Base-by-base conservation (phyloP, 768 basidiomycete species). In the Sarcomyxa edulis region DNA sequence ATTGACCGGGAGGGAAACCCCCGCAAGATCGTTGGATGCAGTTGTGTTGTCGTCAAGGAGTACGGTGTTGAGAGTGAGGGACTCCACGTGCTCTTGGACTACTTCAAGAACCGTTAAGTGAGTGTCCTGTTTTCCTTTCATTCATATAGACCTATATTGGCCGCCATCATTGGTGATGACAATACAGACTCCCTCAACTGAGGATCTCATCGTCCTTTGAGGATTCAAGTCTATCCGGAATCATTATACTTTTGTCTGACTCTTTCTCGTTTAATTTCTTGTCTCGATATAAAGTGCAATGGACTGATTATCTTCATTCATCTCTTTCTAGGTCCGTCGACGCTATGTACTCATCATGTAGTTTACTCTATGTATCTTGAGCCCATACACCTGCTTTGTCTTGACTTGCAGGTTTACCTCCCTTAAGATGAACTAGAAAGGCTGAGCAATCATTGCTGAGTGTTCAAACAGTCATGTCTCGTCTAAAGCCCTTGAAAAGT, bases 1-100 rank as follows among this genome's bases (percentile, higher is more conserved):
- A 94, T 98, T 64, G 95, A 99, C 72, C 82, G 91, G 56, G 95
- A 98, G 72, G 95, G 95, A 50, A 97, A 96, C 71, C 87, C 95
- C 33, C 77, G 95, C 62, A 98, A 98, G 76, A 72, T 98, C 56
- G 90, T 93, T 37, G 84, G 85, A 39, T 91, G 89, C 72, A 84
- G 77, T 55, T 91, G 88, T 54, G 95, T 98, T 54, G 95, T 97
- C 47, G 94, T 99, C 52, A 98, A 91, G 78, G 90, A 97, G 60
- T 97, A 94, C 59, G 95, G 95, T 54, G 74, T 78, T 40, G 95
- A 98, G 73, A 84, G 81, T 54, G 90, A 95, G 73, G 95, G 93
- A 40, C 78, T 95, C 50, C 84, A 94, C 61, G 92, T 95, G 57
- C 78, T 93, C 58, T 67, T 91, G 50, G 88, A 93, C 58, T 92